Percentiles rank a stretch among this genome's conserved stretches.
phyloP scores from a whole-genome alignment of 345 rosid species.

The Gossypium thurberi region DNA sequence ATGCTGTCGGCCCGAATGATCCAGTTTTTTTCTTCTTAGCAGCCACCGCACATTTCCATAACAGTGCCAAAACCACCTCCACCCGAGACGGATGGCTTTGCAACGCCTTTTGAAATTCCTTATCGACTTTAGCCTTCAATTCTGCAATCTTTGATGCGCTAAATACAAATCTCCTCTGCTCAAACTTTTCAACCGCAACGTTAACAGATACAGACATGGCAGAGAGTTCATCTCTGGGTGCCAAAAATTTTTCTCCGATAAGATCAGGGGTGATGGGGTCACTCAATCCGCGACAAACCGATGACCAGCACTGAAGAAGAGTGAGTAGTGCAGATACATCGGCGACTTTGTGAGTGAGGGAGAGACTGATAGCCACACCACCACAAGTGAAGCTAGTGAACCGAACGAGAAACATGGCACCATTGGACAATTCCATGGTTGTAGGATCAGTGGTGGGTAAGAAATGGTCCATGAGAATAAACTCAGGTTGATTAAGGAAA shows the following conservation, averaged over 20 bases:
- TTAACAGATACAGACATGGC: background rate
- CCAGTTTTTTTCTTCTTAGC: background rate
- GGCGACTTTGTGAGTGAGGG: constrained; percentile 11
- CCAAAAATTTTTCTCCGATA: constrained; percentile 5
- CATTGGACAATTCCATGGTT: constrained; percentile 9
- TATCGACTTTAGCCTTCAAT: constrained; percentile 9
- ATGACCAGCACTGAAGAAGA: constrained; percentile 13
- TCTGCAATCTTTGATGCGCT: constrained; percentile 7
- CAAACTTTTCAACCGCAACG: background rate
- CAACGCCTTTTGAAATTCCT: background rate
- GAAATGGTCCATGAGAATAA: background rate
- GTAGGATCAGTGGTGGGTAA: background rate
- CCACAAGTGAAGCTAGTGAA: constrained; percentile 18
- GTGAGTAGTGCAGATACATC: constrained; percentile 13
- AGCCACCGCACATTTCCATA: constrained; percentile 4
- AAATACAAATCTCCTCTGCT: constrained; percentile 1
- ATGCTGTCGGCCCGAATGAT: background rate
- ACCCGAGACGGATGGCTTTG: constrained; percentile 2
- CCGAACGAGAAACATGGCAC: constrained; percentile 8
- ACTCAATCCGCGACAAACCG: background rate
- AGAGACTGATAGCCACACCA: constrained; percentile 12
- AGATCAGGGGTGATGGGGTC: background rate
- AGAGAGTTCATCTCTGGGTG: constrained; percentile 5
- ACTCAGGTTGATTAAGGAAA: constrained; percentile 3
- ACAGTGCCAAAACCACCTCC: constrained; percentile 9